These are phyloP conservation scores for Closterium sp. DNA, from an alignment of 139 green algal genomes.

Conservation along the genomic window DNA sequence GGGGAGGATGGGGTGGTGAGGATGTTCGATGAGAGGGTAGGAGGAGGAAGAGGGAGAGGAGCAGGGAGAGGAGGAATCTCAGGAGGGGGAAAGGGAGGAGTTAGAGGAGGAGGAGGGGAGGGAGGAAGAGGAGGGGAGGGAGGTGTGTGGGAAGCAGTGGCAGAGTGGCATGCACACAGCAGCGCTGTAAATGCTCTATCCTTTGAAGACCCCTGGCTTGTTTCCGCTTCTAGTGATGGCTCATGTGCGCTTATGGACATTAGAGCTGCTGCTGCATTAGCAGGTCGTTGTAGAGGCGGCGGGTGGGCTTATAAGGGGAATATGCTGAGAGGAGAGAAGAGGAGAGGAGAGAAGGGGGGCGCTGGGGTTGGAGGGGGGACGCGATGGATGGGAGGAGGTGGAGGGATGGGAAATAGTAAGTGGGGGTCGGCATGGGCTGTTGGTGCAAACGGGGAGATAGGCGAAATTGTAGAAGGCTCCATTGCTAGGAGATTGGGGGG, in stretches of 20 bases:
- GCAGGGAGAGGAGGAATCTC: slow-evolving; percentile 20
- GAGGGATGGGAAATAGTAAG: not conserved
- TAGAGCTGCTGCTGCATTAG: not conserved
- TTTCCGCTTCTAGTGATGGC: slow-evolving; percentile 20
- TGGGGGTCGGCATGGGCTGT: not conserved
- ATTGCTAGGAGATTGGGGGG: slow-evolving; percentile 13
- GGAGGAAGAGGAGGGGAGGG: not conserved
- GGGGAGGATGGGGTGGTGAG: slow-evolving; percentile 40
- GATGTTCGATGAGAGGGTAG: slow-evolving; percentile 39
- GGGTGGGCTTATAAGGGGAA: not conserved
- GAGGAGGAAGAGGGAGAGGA: not conserved
- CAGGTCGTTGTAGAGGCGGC: slow-evolving; percentile 7
- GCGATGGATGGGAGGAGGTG: not conserved
- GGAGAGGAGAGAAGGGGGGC: not conserved
- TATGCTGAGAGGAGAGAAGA: not conserved
- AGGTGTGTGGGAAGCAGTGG: slow-evolving; percentile 19
- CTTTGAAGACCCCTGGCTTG: slow-evolving; percentile 43
- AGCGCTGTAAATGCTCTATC: slow-evolving; percentile 3
- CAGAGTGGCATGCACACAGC: slow-evolving; percentile 17
- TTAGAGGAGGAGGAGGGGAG: not conserved
- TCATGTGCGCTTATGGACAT: slow-evolving; percentile 28
- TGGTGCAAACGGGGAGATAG: not conserved
- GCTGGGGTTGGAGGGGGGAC: not conserved
- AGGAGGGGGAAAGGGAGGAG: slow-evolving; percentile 8
- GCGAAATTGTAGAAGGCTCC: slow-evolving; percentile 1